Percentiles rank a stretch among this genome's conserved stretches.
These are phyloP conservation scores for Moniliophthora roreri DNA, from an alignment of 1,284 basidiomycete species.

Conservation along the genomic window DNA sequence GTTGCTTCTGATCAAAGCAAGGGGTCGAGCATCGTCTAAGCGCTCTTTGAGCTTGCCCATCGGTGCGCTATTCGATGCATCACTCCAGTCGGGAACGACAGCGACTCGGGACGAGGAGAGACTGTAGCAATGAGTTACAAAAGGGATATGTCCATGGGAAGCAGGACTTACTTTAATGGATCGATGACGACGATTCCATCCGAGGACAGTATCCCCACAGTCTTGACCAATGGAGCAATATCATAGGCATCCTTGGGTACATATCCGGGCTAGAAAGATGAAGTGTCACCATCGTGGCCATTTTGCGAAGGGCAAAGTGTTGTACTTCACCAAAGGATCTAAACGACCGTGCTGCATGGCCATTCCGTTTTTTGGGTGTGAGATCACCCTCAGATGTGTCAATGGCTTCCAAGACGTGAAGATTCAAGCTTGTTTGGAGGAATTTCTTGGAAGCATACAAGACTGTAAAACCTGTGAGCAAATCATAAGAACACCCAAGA, in stretches of 20 bases:
- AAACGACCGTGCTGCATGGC: slow-evolving; percentile 39
- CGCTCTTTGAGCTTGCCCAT: slow-evolving; percentile 56
- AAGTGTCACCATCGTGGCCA: slow-evolving; percentile 4
- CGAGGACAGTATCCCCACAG: slow-evolving; percentile 61
- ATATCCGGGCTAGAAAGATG: slow-evolving; percentile 50
- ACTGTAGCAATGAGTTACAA: slow-evolving; percentile 26
- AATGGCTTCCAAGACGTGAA: slow-evolving; percentile 48
- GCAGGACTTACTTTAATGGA: slow-evolving; percentile 64
- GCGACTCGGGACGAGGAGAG: slow-evolving; percentile 37
- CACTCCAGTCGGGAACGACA: slow-evolving; percentile 63
- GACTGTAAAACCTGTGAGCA: slow-evolving; percentile 61
- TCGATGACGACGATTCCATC: slow-evolving; percentile 65
- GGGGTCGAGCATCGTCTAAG: slow-evolving; percentile 57
- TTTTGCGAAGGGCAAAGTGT: slow-evolving; percentile 11
- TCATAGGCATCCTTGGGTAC: slow-evolving; percentile 67
- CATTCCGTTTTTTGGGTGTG: slow-evolving; percentile 31
- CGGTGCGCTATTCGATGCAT: slow-evolving; percentile 37
- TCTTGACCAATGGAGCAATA: slow-evolving; percentile 57
- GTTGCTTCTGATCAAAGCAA: slow-evolving; percentile 65
- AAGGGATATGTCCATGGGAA: not conserved
- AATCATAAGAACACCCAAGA: not conserved
- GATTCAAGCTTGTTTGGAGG: slow-evolving; percentile 46
- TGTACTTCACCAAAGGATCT: slow-evolving; percentile 63
- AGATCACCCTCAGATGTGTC: slow-evolving; percentile 43
- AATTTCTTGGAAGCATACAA: slow-evolving; percentile 66